These are phyloP conservation scores for Talaromyces sp. DNA, from an alignment of 2,329 filamentous ascomycete genomes.

Conservation along the genomic window DNA sequence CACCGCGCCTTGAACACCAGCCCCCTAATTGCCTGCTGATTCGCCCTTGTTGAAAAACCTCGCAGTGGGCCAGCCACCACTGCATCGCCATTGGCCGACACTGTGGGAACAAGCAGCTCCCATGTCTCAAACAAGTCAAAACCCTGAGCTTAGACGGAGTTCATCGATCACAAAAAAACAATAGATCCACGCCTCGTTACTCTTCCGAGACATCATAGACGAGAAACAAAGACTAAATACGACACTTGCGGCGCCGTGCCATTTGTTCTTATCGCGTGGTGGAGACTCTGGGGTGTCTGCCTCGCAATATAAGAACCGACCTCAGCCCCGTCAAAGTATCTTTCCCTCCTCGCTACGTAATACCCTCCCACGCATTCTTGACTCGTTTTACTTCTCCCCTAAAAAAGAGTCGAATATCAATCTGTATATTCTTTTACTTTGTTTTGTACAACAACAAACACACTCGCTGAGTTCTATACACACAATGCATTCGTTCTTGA, in stretches of 20 bases:
- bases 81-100: slow-evolving; percentile 1
- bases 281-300: not conserved
- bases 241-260: not conserved
- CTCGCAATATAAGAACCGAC: not conserved
- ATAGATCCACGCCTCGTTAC: not conserved
- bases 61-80: not conserved
- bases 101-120: not conserved
- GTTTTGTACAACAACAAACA: not conserved
- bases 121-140: slow-evolving; percentile 4
- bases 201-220: slow-evolving; percentile 1
- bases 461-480: not conserved
- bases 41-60: not conserved
- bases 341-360: not conserved
- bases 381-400: not conserved
- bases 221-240: not conserved
- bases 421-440: not conserved
- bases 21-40: slow-evolving; percentile 5
- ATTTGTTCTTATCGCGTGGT: not conserved
- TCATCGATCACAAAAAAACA: not conserved
- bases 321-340: not conserved
- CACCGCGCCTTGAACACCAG: not conserved
- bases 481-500: slow-evolving; percentile 28
- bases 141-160: not conserved
- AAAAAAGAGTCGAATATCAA: not conserved
- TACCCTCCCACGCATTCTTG: not conserved